These are phyloP conservation scores for Mycosarcoma mackinlayi DNA, from an alignment of 1,284 basidiomycete species.

Conservation along the genomic window DNA sequence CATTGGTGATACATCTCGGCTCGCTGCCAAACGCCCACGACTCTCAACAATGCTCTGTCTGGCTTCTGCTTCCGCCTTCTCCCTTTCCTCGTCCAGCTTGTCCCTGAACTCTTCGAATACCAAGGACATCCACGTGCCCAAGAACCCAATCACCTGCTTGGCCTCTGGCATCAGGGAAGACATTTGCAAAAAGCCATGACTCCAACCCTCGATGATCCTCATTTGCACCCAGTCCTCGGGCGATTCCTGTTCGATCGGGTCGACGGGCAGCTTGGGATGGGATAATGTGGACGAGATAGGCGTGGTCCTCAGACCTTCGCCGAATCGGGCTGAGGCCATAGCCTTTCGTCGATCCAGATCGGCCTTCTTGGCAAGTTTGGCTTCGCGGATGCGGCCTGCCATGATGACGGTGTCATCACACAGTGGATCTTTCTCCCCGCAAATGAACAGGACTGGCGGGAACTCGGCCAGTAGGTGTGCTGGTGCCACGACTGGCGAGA, in stretches of 20 bases:
- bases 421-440: conserved; percentile 89
- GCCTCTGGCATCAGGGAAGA: conserved; percentile 84
- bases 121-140: conserved; percentile 91
- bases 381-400: conserved; percentile 89
- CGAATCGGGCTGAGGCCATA: conserved; percentile 66
- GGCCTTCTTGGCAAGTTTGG: conserved; percentile 77
- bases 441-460: conserved; percentile 81
- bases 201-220: conserved; percentile 70
- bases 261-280: conserved; percentile 66
- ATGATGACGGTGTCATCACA: conserved; percentile 80
- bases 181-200: conserved; percentile 77
- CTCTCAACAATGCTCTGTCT: conserved; percentile 16
- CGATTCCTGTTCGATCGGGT: conserved; percentile 75
- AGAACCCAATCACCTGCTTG: conserved; percentile 81
- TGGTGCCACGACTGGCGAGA: conserved; percentile 92
- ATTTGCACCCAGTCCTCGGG: conserved; percentile 96
- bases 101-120: conserved; percentile 73
- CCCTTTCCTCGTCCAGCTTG: conserved; percentile 38
- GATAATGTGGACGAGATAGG: conserved; percentile 57
- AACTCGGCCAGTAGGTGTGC: conserved; percentile 85
- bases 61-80: conserved; percentile 22
- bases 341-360: conserved; percentile 70
- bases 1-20: conserved; percentile 7
- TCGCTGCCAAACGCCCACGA: background rate
- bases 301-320: conserved; percentile 71